These are phyloP conservation scores for Colletotrichum sp. DNA, from an alignment of 2,329 filamentous ascomycete species.

Conservation along the genomic window DNA sequence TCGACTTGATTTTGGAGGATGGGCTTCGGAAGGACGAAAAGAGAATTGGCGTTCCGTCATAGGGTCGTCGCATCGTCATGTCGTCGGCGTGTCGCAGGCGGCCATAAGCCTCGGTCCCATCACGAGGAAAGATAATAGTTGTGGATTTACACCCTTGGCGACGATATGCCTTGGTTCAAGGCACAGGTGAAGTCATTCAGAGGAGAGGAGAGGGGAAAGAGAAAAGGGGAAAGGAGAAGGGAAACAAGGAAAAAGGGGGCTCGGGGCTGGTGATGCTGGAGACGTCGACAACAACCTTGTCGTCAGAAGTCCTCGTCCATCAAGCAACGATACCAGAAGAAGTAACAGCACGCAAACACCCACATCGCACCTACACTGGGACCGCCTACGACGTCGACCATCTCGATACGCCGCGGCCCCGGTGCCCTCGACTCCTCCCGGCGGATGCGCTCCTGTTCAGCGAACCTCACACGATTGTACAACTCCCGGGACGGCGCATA, in stretches of 20 bases:
- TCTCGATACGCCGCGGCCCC: neutral
- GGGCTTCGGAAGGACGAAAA: neutral
- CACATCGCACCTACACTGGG: neutral
- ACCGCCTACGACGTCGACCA: slow-evolving; percentile 1
- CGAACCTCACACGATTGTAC: slow-evolving; percentile 11
- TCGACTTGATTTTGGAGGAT: neutral
- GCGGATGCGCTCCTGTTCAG: neutral
- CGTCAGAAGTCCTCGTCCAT: slow-evolving; percentile 16
- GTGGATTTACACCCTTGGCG: neutral
- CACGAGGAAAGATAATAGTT: neutral
- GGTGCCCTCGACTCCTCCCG: neutral
- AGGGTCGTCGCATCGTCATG: neutral
- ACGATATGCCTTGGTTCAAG: neutral
- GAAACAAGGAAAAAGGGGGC: neutral
- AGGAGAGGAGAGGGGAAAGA: neutral
- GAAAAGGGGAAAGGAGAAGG: neutral
- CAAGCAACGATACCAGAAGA: slow-evolving; percentile 16
- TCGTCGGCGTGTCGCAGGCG: neutral
- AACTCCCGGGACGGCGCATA: neutral
- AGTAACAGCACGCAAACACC: slow-evolving; percentile 14
- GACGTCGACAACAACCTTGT: neutral
- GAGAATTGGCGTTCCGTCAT: neutral
- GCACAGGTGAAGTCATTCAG: neutral
- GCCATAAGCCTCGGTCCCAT: neutral
- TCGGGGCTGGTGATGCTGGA: neutral